Conservation (phyloP, 108 stramenopile genomes). For the Skeletonema menzelii region DNA sequence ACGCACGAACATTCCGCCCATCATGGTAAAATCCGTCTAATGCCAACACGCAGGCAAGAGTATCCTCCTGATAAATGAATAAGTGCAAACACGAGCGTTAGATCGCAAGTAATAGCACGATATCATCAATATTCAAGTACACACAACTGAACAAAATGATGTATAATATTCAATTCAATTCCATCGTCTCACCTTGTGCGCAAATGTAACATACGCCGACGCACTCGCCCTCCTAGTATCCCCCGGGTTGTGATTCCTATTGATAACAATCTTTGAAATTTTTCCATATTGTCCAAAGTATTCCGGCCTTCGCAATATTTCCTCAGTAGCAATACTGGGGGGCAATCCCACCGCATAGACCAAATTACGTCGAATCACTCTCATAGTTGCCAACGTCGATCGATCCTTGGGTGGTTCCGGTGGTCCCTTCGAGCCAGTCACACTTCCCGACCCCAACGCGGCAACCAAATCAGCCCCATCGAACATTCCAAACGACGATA, state of each 20-base stretch:
- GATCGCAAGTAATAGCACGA: neutral
- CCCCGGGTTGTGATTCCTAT: constrained; percentile 78
- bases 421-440: constrained; percentile 38
- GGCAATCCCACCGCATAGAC: constrained; percentile 97
- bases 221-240: constrained; percentile 75
- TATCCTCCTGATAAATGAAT: constrained; percentile 68
- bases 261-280: constrained; percentile 94
- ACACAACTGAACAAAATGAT: constrained; percentile 19
- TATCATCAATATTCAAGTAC: neutral
- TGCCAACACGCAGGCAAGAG: constrained; percentile 86
- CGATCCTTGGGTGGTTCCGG: constrained; percentile 88
- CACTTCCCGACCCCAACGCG: constrained; percentile 32
- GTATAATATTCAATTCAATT: neutral
- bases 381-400: constrained; percentile 91
- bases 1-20: constrained; percentile 90
- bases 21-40: constrained; percentile 91
- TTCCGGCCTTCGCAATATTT: constrained; percentile 85
- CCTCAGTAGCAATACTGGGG: constrained; percentile 81
- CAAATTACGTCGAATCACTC: constrained; percentile 96
- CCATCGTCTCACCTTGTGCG: constrained; percentile 74
- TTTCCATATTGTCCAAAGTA: constrained; percentile 98
- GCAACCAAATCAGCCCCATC: constrained; percentile 36
- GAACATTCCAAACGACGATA: constrained; percentile 1
- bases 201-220: constrained; percentile 96
- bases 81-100: neutral